Evolutionary conservation across 495 filamentous ascomycete genomes (phyloP).

Genomic region (Delitschia confertaspora): DNA sequence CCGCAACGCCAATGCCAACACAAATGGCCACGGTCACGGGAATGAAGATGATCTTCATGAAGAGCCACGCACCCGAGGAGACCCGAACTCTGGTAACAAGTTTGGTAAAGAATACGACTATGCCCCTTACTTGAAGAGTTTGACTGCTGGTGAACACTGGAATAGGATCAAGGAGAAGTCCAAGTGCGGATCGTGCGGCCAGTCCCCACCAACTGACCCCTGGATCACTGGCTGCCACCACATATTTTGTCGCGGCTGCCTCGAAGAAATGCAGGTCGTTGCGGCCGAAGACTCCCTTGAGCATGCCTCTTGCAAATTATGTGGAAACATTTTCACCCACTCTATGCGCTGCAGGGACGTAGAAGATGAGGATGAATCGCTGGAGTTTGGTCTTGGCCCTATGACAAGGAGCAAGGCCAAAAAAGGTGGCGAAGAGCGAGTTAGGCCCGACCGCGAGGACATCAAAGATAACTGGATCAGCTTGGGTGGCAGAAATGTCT

Average conservation of each 20-base stretch:
- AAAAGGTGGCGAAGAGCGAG: slow-evolving; percentile 2
- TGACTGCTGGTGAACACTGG: slow-evolving; percentile 31
- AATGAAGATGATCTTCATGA: slow-evolving; percentile 1
- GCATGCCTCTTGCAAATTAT: slow-evolving; percentile 6
- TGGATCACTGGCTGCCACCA: slow-evolving; percentile 43
- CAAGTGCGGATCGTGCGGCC: slow-evolving; percentile 35
- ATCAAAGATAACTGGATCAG: slow-evolving; percentile 31
- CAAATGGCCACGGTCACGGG: neutral
- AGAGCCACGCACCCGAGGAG: neutral
- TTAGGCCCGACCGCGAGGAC: slow-evolving; percentile 5
- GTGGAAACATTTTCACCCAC: slow-evolving; percentile 7
- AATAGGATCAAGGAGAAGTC: slow-evolving; percentile 29
- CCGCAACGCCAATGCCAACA: neutral
- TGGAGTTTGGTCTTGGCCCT: neutral
- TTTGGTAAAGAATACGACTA: slow-evolving; percentile 29
- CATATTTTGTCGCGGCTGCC: slow-evolving; percentile 43
- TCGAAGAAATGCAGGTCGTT: slow-evolving; percentile 26
- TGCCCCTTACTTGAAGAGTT: slow-evolving; percentile 27
- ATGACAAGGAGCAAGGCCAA: slow-evolving; percentile 1
- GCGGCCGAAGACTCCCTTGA: slow-evolving; percentile 22
- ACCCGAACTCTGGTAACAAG: slow-evolving; percentile 14
- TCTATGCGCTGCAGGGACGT: slow-evolving; percentile 4
- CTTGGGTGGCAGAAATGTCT: slow-evolving; percentile 25
- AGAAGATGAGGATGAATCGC: neutral
- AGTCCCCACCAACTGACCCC: slow-evolving; percentile 27